phyloP scores from a whole-genome alignment of 805 yeast genomes.

The Ogataea pilisensis region DNA sequence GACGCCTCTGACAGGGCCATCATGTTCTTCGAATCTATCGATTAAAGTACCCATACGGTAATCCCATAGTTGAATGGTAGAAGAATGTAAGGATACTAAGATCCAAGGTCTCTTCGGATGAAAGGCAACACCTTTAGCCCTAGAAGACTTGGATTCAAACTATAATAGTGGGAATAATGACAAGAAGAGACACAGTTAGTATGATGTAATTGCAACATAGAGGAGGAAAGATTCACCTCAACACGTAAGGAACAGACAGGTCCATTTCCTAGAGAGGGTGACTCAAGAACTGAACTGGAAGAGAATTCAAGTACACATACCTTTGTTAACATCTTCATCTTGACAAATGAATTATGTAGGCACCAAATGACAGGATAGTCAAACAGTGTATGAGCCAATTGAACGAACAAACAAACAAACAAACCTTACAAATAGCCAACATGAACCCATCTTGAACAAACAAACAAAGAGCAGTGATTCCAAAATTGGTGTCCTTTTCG shows the following conservation, averaged over 20 bases:
- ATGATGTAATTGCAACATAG: too few relatives aligned
- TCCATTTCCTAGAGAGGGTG: too few relatives aligned
- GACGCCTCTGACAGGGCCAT: conserved; percentile 95
- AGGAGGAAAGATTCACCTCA: too few relatives aligned
- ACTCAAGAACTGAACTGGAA: too few relatives aligned
- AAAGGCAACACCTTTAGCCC: conserved; percentile 97
- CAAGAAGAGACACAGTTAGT: too few relatives aligned
- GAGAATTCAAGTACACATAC: conserved; percentile 32
- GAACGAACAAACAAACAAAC: neutral
- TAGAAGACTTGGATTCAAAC: conserved; percentile 95
- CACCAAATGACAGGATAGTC: too few relatives aligned
- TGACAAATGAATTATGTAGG: conserved; percentile 24
- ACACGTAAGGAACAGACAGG: too few relatives aligned
- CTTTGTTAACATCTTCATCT: conserved; percentile 82
- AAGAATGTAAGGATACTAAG: conserved; percentile 87
- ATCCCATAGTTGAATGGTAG: conserved; percentile 99
- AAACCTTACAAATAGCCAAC: too few relatives aligned
- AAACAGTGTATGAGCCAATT: neutral
- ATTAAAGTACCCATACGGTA: conserved; percentile 98
- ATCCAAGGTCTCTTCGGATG: conserved; percentile 97
- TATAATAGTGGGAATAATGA: conserved; percentile 28
- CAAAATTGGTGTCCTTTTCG: too few relatives aligned
- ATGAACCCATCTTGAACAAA: too few relatives aligned
- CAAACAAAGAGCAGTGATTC: too few relatives aligned
- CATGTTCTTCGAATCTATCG: conserved; percentile 96